Evolutionary conservation across 1,284 basidiomycete genomes (phyloP).

Genomic region (Rhodotorula sp.): DNA sequence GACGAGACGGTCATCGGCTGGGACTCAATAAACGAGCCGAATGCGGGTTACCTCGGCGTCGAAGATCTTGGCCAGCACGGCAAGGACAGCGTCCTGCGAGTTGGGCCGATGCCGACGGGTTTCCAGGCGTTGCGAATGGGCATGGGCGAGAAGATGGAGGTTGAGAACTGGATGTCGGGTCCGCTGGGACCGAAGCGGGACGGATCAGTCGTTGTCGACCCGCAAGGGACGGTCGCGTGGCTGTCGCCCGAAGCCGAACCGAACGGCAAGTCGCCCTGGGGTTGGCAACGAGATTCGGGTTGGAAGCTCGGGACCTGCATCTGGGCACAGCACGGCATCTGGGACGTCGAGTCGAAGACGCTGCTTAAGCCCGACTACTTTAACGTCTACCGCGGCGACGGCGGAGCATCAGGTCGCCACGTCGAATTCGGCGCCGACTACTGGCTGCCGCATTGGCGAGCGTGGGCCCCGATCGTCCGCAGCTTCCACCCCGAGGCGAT

Average conservation of each 20-base stretch:
- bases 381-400: conserved; percentile 44
- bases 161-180: conserved; percentile 83
- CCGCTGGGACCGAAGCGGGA: conserved; percentile 71
- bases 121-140: conserved; percentile 80
- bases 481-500: conserved; percentile 77
- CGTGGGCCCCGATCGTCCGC: conserved; percentile 67
- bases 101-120: conserved; percentile 79
- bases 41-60: conserved; percentile 79
- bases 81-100: conserved; percentile 54
- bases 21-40: conserved; percentile 95
- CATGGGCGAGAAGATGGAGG: conserved; percentile 77
- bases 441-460: conserved; percentile 73
- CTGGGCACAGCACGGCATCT: conserved; percentile 92
- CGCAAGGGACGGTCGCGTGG: conserved; percentile 53
- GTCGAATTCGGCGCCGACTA: conserved; percentile 74
- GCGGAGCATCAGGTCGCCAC: not conserved
- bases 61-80: conserved; percentile 54
- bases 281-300: conserved; percentile 69
- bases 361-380: conserved; percentile 81
- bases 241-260: conserved; percentile 38
- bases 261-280: conserved; percentile 56
- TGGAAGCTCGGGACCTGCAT: conserved; percentile 82
- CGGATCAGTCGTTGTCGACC: conserved; percentile 76
- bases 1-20: conserved; percentile 91
- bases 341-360: conserved; percentile 69